phyloP scores from a whole-genome alignment of 2,329 filamentous ascomycete genomes.

The Fusarium domesticum region DNA sequence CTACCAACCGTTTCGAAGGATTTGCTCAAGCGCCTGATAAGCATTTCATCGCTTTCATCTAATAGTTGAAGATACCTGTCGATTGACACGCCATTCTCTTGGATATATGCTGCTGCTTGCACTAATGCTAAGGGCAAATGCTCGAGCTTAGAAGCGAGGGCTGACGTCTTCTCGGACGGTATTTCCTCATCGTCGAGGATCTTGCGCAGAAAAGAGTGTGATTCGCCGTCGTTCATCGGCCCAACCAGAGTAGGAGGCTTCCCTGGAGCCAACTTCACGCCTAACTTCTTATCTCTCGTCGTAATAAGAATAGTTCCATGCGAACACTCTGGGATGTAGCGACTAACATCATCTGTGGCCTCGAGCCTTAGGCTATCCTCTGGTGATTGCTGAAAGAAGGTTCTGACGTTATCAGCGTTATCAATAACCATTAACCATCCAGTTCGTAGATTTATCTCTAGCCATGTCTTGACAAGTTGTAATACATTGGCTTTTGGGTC shows the following conservation, averaged over 20 bases:
- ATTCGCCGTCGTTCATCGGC: too few species aligned
- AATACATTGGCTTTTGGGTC: constrained; percentile 25
- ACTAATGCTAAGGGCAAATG: constrained; percentile 33
- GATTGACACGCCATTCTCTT: constrained; percentile 27
- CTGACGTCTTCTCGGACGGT: constrained; percentile 22
- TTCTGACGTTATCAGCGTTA: constrained; percentile 6
- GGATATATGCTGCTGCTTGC: constrained; percentile 36
- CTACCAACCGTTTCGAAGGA: constrained; percentile 32
- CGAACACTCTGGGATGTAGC: constrained; percentile 27
- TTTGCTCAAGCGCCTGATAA: constrained; percentile 28
- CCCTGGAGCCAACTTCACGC: constrained; percentile 20
- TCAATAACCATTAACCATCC: constrained; percentile 10
- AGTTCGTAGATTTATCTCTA: constrained; percentile 14
- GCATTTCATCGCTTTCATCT: constrained; percentile 4
- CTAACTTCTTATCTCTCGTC: constrained; percentile 31
- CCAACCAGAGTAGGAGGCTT: constrained; percentile 20
- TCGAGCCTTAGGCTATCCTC: not conserved
- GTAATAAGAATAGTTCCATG: constrained; percentile 34
- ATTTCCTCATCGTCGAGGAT: too few species aligned
- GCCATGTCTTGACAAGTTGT: constrained; percentile 32
- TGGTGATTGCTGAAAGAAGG: constrained; percentile 7
- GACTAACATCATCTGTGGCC: not conserved
- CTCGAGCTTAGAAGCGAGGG: constrained; percentile 26
- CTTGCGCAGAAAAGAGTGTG: too few species aligned
- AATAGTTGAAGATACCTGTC: constrained; percentile 31